Evolutionary conservation across 2,329 filamentous ascomycete species (phyloP).

Genomic region (Dothistroma pini): DNA sequence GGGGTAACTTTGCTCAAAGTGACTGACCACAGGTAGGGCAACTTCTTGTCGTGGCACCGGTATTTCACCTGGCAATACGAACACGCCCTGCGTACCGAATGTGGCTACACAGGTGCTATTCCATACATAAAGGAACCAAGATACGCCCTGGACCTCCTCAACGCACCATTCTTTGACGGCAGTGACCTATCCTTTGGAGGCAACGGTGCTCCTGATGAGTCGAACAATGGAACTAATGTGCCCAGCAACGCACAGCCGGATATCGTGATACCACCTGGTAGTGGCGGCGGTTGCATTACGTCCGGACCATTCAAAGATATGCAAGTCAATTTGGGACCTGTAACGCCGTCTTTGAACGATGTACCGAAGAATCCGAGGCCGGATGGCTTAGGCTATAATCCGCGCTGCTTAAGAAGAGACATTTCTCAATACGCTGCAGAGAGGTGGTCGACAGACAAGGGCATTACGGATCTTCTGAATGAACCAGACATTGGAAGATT

Average conservation of each 20-base stretch:
- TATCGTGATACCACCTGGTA: constrained; percentile 43
- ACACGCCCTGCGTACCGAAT: constrained; percentile 41
- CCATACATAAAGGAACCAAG: constrained; percentile 36
- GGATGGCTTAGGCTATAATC: constrained; percentile 25
- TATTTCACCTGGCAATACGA: constrained; percentile 44
- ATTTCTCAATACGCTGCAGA: constrained; percentile 14
- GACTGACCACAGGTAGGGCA: constrained; percentile 11
- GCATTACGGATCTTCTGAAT: constrained; percentile 15
- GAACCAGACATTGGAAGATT: constrained; percentile 13
- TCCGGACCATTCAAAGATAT: constrained; percentile 47
- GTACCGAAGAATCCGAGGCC: constrained; percentile 23
- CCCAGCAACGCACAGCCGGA: constrained; percentile 17
- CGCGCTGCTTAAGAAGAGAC: constrained; percentile 22
- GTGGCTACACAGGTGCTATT: constrained; percentile 40
- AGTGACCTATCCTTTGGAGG: constrained; percentile 42
- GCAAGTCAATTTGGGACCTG: constrained; percentile 20
- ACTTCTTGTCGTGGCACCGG: constrained; percentile 41
- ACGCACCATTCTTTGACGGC: constrained; percentile 56
- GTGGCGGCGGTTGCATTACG: constrained; percentile 54
- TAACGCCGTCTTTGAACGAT: constrained; percentile 14
- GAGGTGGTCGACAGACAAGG: constrained; percentile 14
- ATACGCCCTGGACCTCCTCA: constrained; percentile 42
- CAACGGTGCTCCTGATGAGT: constrained; percentile 25
- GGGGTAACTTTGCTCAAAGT: background rate
- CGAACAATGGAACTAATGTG: constrained; percentile 39